A percentile compares a stretch with the other conserved stretches of the same genome.
phyloP scores from a whole-genome alignment of 2,329 filamentous ascomycete genomes.

The Colletotrichum zoysiae region DNA sequence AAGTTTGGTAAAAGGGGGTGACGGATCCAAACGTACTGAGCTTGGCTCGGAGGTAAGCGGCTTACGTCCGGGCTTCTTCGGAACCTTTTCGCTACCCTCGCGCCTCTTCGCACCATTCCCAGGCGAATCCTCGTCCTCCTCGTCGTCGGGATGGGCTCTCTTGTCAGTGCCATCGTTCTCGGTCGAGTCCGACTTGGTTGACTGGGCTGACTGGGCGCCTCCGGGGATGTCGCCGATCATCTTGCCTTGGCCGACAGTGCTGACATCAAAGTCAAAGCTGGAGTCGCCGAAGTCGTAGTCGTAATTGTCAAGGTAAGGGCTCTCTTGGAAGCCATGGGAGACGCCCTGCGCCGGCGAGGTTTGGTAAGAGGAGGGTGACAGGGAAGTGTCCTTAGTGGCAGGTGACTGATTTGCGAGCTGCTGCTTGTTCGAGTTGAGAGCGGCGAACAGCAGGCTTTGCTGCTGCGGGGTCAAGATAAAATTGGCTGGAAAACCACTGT shows the following conservation, averaged over 20 bases:
- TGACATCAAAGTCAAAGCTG: constrained; percentile 80
- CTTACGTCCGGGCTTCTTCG: constrained; percentile 97
- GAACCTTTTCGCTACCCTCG: constrained; percentile 85
- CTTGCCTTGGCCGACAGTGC: constrained; percentile 61
- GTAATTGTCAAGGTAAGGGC: constrained; percentile 83
- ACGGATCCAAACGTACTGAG: constrained; percentile 73
- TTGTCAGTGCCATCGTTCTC: constrained; percentile 76
- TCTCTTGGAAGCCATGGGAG: constrained; percentile 74
- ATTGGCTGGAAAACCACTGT: constrained; percentile 60
- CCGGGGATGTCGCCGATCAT: constrained; percentile 84
- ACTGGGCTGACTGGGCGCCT: constrained; percentile 64
- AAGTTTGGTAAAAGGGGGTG: neutral
- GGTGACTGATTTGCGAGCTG: constrained; percentile 52
- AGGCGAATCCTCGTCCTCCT: constrained; percentile 70
- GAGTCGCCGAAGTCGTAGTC: constrained; percentile 83
- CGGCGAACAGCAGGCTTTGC: constrained; percentile 80
- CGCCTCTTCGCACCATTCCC: constrained; percentile 74
- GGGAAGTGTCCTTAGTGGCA: constrained; percentile 54
- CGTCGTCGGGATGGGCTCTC: constrained; percentile 78
- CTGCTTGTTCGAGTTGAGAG: constrained; percentile 77
- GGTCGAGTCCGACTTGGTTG: constrained; percentile 62
- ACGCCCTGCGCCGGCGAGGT: constrained; percentile 61
- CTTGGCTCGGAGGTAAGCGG: constrained; percentile 95
- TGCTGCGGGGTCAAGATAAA: constrained; percentile 82
- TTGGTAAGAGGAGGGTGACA: constrained; percentile 64